These are phyloP conservation scores for Candolleomyces eurysporus DNA, from an alignment of 768 basidiomycete species.

Conservation along the genomic window DNA sequence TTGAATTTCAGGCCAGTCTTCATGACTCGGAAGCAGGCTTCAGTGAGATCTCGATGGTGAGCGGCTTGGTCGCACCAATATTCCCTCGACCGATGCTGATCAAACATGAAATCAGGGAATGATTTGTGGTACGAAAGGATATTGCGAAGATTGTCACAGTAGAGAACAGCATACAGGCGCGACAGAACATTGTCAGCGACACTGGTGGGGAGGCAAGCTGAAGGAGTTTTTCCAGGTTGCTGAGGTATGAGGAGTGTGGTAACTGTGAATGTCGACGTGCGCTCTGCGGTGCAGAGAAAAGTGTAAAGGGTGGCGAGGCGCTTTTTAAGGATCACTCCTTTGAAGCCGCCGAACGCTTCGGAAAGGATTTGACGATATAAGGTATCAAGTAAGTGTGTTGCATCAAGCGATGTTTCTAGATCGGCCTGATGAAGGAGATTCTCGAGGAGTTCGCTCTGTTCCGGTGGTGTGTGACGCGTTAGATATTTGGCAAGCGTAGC, in stretches of 20 bases:
- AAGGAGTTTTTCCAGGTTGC: not conserved
- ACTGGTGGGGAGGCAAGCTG: not conserved
- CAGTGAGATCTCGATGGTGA: slow-evolving; percentile 11
- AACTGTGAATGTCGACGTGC: slow-evolving; percentile 13
- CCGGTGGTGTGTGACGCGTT: not conserved
- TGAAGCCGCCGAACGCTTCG: slow-evolving; percentile 14
- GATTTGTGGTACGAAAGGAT: slow-evolving; percentile 22
- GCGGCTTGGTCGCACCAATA: slow-evolving; percentile 12
- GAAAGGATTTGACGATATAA: slow-evolving; percentile 15
- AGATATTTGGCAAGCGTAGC: slow-evolving; percentile 22
- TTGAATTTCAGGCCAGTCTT: slow-evolving; percentile 17
- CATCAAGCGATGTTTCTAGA: not conserved
- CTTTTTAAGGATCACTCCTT: not conserved
- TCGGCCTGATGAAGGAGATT: not conserved
- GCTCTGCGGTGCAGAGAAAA: slow-evolving; percentile 19
- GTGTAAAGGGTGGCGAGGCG: slow-evolving; percentile 17
- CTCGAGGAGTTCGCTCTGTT: not conserved
- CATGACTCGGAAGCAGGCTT: slow-evolving; percentile 19
- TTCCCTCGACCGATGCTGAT: slow-evolving; percentile 7
- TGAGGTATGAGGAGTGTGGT: slow-evolving; percentile 12
- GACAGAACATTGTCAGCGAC: not conserved
- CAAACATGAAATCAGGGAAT: slow-evolving; percentile 20
- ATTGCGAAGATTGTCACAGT: slow-evolving; percentile 7
- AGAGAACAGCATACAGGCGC: slow-evolving; percentile 19
- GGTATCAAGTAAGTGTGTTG: slow-evolving; percentile 9